phyloP scores from a whole-genome alignment of 495 filamentous ascomycete species.

The Jackrogersella minutella region DNA sequence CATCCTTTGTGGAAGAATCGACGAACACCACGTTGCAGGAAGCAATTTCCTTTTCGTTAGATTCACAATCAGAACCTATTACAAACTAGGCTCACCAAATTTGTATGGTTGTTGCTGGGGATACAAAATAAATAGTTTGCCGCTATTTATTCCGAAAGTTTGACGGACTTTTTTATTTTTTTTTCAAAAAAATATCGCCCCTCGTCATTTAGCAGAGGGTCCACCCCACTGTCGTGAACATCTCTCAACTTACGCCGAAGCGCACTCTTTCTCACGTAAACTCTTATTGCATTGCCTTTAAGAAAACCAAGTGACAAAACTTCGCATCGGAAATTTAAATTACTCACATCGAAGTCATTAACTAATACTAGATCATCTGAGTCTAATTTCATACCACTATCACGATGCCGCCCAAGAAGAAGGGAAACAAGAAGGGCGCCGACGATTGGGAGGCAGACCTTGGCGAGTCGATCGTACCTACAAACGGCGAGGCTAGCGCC shows the following conservation, averaged over 20 bases:
- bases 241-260: neutral
- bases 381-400: neutral
- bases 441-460: constrained; percentile 98
- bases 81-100: neutral
- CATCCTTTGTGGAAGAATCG: constrained; percentile 6
- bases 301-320: neutral
- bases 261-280: neutral
- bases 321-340: neutral
- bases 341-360: neutral
- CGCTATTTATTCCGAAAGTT: constrained; percentile 3
- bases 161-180: too few species aligned
- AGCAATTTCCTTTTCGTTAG: neutral
- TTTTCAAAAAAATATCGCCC: too few species aligned
- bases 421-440: constrained; percentile 84
- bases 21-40: constrained; percentile 2
- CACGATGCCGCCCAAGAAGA: constrained; percentile 92
- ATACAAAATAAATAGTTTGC: constrained; percentile 15
- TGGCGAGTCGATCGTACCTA: constrained; percentile 72
- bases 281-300: neutral
- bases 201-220: constrained; percentile 18
- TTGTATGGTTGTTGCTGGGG: neutral
- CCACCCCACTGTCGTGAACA: constrained; percentile 13
- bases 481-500: constrained; percentile 52
- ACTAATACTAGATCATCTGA: neutral
- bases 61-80: neutral